Percentiles rank a stretch among this genome's conserved stretches.
Conservation (phyloP, 2,329 filamentous ascomycete species). For the Chrysoporthe austroafricana region DNA sequence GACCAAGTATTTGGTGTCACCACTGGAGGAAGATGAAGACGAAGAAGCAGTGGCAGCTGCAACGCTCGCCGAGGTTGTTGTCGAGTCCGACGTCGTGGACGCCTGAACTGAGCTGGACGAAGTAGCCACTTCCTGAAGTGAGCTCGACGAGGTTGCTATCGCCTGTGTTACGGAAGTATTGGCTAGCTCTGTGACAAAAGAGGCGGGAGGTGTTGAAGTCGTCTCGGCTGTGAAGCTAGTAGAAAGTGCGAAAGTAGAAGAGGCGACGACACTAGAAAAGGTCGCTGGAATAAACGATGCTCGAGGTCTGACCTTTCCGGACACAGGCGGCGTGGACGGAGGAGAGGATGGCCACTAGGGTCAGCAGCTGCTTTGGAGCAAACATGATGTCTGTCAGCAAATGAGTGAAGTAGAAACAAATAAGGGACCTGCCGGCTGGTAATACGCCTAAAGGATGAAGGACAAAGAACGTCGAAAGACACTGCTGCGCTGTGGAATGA, state of each 20-base stretch:
- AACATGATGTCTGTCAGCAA: constrained; percentile 23
- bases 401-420: constrained; percentile 1
- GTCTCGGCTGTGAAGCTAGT: not conserved
- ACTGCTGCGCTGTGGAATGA: constrained; percentile 9
- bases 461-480: constrained; percentile 13
- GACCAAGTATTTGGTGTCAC: constrained; percentile 27
- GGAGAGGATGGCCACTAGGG: constrained; percentile 18
- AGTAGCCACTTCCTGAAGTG: not conserved
- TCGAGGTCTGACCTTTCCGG: constrained; percentile 10
- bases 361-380: constrained; percentile 18
- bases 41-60: constrained; percentile 6
- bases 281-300: not conserved
- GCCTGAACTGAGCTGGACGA: not conserved
- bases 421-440: constrained; percentile 5
- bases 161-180: constrained; percentile 4
- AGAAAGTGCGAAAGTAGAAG: constrained; percentile 5
- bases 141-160: not conserved
- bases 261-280: constrained; percentile 11
- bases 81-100: not conserved
- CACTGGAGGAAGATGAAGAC: constrained; percentile 4
- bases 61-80: not conserved
- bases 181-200: not conserved
- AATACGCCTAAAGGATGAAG: constrained; percentile 7
- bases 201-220: constrained; percentile 1
- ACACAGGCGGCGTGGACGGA: constrained; percentile 25